These are phyloP conservation scores for Alectoria sarmentosa DNA, from an alignment of 495 filamentous ascomycete genomes.

Conservation along the genomic window DNA sequence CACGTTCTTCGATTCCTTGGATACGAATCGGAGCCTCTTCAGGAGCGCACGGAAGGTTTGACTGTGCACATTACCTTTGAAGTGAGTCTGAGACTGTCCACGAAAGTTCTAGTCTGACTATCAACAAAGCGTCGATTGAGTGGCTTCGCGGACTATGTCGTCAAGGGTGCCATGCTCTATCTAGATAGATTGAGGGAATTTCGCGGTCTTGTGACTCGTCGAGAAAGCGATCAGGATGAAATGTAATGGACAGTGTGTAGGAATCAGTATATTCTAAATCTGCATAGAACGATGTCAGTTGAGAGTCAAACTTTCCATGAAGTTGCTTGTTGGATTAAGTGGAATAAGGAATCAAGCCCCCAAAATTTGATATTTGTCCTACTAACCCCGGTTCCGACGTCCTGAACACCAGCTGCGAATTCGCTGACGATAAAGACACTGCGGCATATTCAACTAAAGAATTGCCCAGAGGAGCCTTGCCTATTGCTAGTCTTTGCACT, in stretches of 20 bases:
- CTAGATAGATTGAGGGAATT: not conserved
- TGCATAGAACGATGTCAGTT: not conserved
- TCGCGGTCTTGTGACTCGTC: not conserved
- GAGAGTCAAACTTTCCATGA: no score
- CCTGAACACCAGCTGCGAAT: no score
- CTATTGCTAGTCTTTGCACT: not conserved
- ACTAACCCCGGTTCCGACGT: no score
- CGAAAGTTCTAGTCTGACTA: not conserved
- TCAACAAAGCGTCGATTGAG: not conserved
- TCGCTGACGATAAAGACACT: no score
- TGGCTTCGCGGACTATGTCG: not conserved
- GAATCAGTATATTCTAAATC: not conserved
- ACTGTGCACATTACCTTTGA: constrained; percentile 2
- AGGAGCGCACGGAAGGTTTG: not conserved
- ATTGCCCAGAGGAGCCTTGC: not conserved
- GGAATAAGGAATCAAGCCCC: no score
- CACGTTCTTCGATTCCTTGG: constrained; percentile 1
- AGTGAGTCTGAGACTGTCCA: not conserved
- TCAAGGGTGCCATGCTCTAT: no score
- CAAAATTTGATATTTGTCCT: no score
- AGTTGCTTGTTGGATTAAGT: no score
- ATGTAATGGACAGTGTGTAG: not conserved
- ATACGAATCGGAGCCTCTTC: not conserved
- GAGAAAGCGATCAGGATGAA: not conserved
- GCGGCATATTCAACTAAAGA: no score